These are phyloP conservation scores for Rhizoctonia solani DNA, from an alignment of 1,284 basidiomycete species.

Conservation along the genomic window DNA sequence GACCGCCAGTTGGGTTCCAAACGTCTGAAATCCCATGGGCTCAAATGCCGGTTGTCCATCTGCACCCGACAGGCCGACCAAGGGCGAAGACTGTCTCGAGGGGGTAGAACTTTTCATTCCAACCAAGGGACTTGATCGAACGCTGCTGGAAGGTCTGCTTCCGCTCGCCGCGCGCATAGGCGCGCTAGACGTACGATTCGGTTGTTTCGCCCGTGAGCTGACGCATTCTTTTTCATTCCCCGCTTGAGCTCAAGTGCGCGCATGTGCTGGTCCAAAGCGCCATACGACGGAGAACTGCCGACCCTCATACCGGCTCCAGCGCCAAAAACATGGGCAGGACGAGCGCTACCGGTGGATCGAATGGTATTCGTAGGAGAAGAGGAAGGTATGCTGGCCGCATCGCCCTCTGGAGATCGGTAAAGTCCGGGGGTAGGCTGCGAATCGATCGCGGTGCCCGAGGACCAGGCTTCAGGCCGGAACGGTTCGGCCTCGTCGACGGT, in stretches of 20 bases:
- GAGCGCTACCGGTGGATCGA: slow-evolving; percentile 3
- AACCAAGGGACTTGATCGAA: slow-evolving; percentile 1
- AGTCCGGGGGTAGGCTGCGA: slow-evolving; percentile 15
- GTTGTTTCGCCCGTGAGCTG: slow-evolving; percentile 4
- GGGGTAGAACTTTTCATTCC: slow-evolving; percentile 28
- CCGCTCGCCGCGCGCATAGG: background rate
- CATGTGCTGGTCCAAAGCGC: slow-evolving; percentile 31
- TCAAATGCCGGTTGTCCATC: slow-evolving; percentile 5
- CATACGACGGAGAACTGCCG: slow-evolving; percentile 29
- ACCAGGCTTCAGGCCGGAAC: slow-evolving; percentile 28
- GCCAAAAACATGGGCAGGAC: background rate
- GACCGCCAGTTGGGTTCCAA: too few relatives aligned
- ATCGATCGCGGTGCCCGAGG: too few relatives aligned
- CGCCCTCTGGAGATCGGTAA: slow-evolving; percentile 16
- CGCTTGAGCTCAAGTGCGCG: slow-evolving; percentile 31
- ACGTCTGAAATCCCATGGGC: too few relatives aligned
- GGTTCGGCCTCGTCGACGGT: slow-evolving; percentile 16
- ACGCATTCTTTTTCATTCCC: slow-evolving; percentile 21
- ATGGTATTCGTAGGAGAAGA: slow-evolving; percentile 17
- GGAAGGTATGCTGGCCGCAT: slow-evolving; percentile 16
- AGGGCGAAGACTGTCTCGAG: slow-evolving; percentile 19
- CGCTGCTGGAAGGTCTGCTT: background rate
- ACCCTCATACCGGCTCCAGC: background rate
- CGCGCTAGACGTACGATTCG: slow-evolving; percentile 12
- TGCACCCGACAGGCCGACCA: slow-evolving; percentile 1